Evolutionary conservation across 2,329 filamentous ascomycete species (phyloP).

Genomic region (Hyphodiscus sp.): DNA sequence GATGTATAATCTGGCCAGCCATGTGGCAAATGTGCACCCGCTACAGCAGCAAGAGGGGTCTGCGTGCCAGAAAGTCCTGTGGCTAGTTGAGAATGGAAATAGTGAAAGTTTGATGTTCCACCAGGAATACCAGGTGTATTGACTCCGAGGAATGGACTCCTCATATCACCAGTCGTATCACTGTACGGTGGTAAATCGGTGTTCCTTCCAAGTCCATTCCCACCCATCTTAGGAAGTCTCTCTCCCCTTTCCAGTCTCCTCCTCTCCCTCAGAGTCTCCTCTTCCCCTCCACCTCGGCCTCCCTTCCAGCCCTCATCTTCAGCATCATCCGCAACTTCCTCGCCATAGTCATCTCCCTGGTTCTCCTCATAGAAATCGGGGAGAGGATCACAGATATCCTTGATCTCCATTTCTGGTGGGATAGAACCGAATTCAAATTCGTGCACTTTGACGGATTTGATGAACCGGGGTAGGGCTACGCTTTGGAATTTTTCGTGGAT

Average conservation of each 20-base stretch:
- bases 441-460: conserved; percentile 91
- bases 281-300: neutral
- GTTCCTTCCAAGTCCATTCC: conserved; percentile 9
- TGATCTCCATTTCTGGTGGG: conserved; percentile 80
- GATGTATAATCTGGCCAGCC: conserved; percentile 37
- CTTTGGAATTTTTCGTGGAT: conserved; percentile 95
- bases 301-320: conserved; percentile 13
- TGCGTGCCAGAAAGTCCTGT: conserved; percentile 67
- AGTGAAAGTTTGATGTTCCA: conserved; percentile 70
- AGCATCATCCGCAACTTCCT: conserved; percentile 37
- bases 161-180: conserved; percentile 39
- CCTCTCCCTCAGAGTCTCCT: conserved; percentile 27
- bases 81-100: conserved; percentile 73
- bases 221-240: conserved; percentile 27
- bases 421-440: conserved; percentile 87
- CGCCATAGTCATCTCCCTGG: conserved; percentile 54
- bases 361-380: conserved; percentile 93
- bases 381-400: conserved; percentile 92
- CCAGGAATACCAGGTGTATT: conserved; percentile 60
- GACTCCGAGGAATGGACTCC: conserved; percentile 51
- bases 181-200: conserved; percentile 33
- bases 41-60: conserved; percentile 73
- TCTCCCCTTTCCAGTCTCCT: conserved; percentile 29
- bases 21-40: conserved; percentile 57
- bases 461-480: conserved; percentile 86